Evolutionary conservation across 768 basidiomycete species (phyloP), one percentile per base, ranked within the genome.

Genomic region (Suillus placidus): DNA sequence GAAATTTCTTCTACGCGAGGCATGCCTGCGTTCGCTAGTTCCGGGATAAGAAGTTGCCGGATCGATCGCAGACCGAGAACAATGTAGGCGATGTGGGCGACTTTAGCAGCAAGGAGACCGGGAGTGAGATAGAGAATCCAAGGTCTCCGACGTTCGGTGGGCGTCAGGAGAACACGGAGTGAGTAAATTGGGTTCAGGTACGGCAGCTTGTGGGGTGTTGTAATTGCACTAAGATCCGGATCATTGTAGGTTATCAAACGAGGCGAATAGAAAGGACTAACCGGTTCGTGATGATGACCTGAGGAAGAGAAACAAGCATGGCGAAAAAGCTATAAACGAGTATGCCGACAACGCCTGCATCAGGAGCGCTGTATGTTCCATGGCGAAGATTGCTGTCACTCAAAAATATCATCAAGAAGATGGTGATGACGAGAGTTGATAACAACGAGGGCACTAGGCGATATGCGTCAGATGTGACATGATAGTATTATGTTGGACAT

Each of bases 61-160:
- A 85, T 64, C 6, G 77, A 71, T 40, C 81, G 76, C 38, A 85
- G 71, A 38, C 82, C 75, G 34, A 86, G 71, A 51, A 84, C 78
- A 42, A 80, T 73, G 63, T 84, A 87, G 12, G 75, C 69, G 16
- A 87, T 76, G 65, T 85, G 84, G 23, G 80, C 62, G 6, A 83
- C 68, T 55, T 85, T 77, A 0, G 81, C 76, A 3, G 77, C 71
- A 43, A 87, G 77, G 49, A 89, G 78, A 18, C 87, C 93, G 0
- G 93, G 93, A 1, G 93, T 94, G 49, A 92, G 70, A 73, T 93
- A 95, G 52, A 95, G 74, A 45, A 89, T 82, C 92, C 92, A 95
- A 3, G 92, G 93, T 12, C 84, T 84, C 35, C 85, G 84, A 61
- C 88, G 86, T 74, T 95, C 93, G 7, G 92, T 93, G 6, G 92